Base-by-base conservation (phyloP, 257 asterid genomes). In the Fraxinus quadrangulata region DNA sequence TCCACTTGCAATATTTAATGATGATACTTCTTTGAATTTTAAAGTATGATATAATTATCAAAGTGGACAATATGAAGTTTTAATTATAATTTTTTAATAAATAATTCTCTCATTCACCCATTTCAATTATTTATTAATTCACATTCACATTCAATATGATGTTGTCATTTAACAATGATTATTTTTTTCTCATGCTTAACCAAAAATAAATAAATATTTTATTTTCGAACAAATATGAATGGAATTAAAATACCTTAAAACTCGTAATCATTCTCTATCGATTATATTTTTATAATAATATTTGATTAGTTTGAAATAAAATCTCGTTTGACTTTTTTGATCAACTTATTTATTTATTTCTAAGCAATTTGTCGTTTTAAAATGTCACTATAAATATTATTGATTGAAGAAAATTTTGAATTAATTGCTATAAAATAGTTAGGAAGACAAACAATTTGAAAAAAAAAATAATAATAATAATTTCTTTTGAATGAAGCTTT, bases 1-100 rank as follows among this genome's bases (percentile, higher is more conserved):
- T 82, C 86, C 85, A 84, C 90, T 84, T 72, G 77, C 80, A 56
- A 80, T 67, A 65, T 77, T 72, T 40, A 80, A 82, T 86, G 74
- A 84, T 84, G 72, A 75, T 73, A 77, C 51, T 39, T 74, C 63
- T 71, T 81, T 77, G 81, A 79, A 72, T 47, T 72, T 28, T 61
- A 45, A 54, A 67, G 61, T 6, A 21, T 24, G 16, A 59, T 75
- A 78, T 77, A 70, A 79, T 84, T 81, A 81, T 81, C 75, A 76
- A 77, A 83, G 81, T 88, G 85, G 88, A 88, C 79, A 69, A 9
- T 31, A 31, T 84, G 63, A 74, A 71, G 54, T 69, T 74, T 70
- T 71, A 12, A 30, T 26, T 42, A 42, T 65, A 45, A 63, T 72
- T 7, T 37, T 70, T 70, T 30, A 26, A 76, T 45, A 23, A 70